These are phyloP conservation scores for Bertia moriformis DNA, from an alignment of 2,329 filamentous ascomycete genomes.

Conservation along the genomic window DNA sequence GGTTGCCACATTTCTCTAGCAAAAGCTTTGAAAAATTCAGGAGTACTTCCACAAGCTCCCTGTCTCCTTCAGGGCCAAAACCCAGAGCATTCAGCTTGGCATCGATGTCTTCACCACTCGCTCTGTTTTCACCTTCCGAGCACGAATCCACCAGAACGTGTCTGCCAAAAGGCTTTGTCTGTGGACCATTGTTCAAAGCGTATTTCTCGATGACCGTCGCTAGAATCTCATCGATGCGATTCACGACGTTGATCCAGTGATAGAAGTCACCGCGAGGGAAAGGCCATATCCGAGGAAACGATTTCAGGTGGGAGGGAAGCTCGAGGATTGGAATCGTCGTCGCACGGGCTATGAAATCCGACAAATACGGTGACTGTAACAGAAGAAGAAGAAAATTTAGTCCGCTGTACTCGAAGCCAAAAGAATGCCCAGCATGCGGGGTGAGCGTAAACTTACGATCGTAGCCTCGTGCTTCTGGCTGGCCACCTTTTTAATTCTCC, in stretches of 20 bases:
- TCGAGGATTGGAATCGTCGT: conserved; percentile 57
- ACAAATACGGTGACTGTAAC: conserved; percentile 69
- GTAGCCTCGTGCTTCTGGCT: conserved; percentile 55
- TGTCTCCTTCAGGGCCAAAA: conserved; percentile 63
- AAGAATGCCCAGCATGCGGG: neutral
- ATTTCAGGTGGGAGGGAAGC: conserved; percentile 61
- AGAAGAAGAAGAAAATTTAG: neutral
- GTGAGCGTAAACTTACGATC: conserved; percentile 31
- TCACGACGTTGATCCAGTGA: conserved; percentile 90
- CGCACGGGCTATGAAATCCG: conserved; percentile 62
- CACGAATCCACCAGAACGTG: conserved; percentile 47
- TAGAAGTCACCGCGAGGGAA: conserved; percentile 92
- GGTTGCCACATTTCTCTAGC: conserved; percentile 87
- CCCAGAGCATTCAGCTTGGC: conserved; percentile 38
- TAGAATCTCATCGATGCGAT: conserved; percentile 81
- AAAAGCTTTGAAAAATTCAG: conserved; percentile 77
- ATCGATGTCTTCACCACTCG: conserved; percentile 27
- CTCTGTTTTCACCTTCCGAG: conserved; percentile 33
- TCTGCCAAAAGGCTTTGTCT: conserved; percentile 60
- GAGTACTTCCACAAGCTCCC: conserved; percentile 63
- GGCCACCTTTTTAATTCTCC: conserved; percentile 54
- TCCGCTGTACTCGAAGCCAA: neutral
- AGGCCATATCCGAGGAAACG: conserved; percentile 81
- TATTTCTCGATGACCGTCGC: conserved; percentile 72
- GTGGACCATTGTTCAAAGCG: conserved; percentile 64